Evolutionary conservation across 225 moss, liverwort and hornwort genomes (phyloP), one percentile per base, ranked within the genome.

Genomic region (Neckera pumila): DNA sequence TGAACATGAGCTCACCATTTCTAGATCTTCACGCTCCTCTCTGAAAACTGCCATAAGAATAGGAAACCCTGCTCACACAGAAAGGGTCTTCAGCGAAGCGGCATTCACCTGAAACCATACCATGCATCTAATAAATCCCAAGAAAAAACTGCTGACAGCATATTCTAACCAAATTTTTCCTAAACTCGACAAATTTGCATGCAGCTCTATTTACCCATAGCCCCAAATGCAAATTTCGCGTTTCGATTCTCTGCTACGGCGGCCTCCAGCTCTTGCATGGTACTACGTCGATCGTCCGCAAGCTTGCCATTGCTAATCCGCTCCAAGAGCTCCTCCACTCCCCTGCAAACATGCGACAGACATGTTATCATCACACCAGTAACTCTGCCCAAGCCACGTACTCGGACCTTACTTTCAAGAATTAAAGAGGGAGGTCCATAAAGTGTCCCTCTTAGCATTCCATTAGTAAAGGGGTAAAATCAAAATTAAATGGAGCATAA

Each of bases 281-380:
- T 97, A 88, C 94, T 94, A 73, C 96, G 94, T 66, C 97, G 95
- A 90, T 99, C 99, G 79, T 99, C 96, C 83, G 96, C 96, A 87
- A 99, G 97, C 84, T 97, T 96, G 60, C 99, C 99, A 89, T 99
- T 97, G 91, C 96, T 96, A 73, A 99, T 99, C 90, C 99, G 94
- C 91, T 99, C 99, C 94, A 99, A 93, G 86, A 96, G 96, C 89
- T 96, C 93, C 92, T 99, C 96, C 89, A 99, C 99, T 91, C 99
- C 99, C 66, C 99, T 99, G 91, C 80, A 86, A 36, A 65, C 58
- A 78, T 64, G 70, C 70, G 36, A 19, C 75, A 60, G n/a, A 59
- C 51, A 54, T 51, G 18, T 84, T 56, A 38, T 86, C 76, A 61
- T 76, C 49, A 72, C 65, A 72, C n/a, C 73, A 42, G 56, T 19